Conservation (phyloP, 352 stramenopile species). For the Phytophthora uliginosa region DNA sequence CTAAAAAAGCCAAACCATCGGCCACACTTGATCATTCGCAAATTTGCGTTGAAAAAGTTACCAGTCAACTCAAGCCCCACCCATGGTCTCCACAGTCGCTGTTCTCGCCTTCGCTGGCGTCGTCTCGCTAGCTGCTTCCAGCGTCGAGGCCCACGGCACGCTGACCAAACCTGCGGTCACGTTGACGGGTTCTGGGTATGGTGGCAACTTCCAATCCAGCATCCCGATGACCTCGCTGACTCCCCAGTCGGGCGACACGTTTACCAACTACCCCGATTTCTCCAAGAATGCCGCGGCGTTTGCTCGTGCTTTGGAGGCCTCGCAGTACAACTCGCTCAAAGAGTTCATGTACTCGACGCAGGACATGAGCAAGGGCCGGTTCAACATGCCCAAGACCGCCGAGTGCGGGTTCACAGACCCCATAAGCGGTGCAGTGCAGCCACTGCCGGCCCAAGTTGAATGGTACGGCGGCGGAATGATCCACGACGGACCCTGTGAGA, state of each 20-base stretch:
- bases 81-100: constrained; percentile 13
- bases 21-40: constrained; percentile 7
- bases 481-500: constrained; percentile 55
- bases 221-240: constrained; percentile 24
- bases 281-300: constrained; percentile 27
- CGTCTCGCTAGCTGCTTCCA: neutral
- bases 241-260: constrained; percentile 14
- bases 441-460: constrained; percentile 39
- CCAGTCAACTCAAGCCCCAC: neutral
- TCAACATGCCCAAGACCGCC: constrained; percentile 29
- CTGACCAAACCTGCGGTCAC: constrained; percentile 14
- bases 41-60: constrained; percentile 12
- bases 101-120: neutral
- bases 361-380: constrained; percentile 26
- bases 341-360: constrained; percentile 27
- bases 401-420: constrained; percentile 46
- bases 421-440: constrained; percentile 25
- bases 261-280: constrained; percentile 23
- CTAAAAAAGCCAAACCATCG: neutral
- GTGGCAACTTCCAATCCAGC: constrained; percentile 19
- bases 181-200: constrained; percentile 22
- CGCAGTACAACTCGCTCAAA: constrained; percentile 26
- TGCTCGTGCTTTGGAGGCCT: constrained; percentile 14
- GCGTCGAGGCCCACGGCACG: constrained; percentile 24
- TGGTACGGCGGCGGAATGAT: constrained; percentile 45